Evolutionary conservation across 768 basidiomycete species (phyloP).

Genomic region (Clathrus columnatus): DNA sequence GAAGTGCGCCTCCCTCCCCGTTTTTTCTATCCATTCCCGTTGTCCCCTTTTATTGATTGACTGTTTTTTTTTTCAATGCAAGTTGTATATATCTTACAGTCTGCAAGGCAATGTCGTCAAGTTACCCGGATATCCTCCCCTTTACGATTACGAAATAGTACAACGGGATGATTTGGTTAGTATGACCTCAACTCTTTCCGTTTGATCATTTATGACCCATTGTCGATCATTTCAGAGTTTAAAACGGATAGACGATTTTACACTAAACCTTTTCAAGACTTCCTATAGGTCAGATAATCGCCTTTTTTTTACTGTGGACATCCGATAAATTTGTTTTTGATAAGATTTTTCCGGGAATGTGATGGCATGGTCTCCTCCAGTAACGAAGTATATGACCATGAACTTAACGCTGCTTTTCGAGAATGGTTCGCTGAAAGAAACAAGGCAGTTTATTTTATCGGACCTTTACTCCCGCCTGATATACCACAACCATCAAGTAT

Average conservation of each 20-base stretch:
- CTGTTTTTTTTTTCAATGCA: background rate
- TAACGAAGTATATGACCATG: slow-evolving; percentile 14
- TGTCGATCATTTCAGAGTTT: background rate
- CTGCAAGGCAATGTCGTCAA: background rate
- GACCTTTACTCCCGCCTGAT: slow-evolving; percentile 12
- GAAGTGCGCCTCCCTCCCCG: too few species aligned
- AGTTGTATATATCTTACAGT: slow-evolving; percentile 1
- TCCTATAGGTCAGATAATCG: background rate
- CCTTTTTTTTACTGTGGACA: background rate
- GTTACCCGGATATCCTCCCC: background rate
- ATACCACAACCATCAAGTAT: slow-evolving; percentile 14
- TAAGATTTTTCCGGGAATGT: background rate
- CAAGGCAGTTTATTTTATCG: slow-evolving; percentile 8
- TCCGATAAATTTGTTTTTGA: background rate
- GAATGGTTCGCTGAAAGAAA: slow-evolving; percentile 14
- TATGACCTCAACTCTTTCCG: background rate
- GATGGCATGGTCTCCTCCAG: slow-evolving; percentile 15
- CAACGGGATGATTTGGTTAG: background rate
- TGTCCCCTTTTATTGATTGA: background rate
- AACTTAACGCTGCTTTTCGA: slow-evolving; percentile 9
- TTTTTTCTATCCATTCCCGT: background rate
- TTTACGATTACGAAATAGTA: slow-evolving; percentile 7
- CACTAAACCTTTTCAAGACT: background rate
- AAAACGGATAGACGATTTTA: background rate
- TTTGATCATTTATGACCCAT: background rate